Evolutionary conservation across 345 rosid genomes (phyloP), one percentile per base, ranked within the genome.

Genomic region (Litchi chinensis): DNA sequence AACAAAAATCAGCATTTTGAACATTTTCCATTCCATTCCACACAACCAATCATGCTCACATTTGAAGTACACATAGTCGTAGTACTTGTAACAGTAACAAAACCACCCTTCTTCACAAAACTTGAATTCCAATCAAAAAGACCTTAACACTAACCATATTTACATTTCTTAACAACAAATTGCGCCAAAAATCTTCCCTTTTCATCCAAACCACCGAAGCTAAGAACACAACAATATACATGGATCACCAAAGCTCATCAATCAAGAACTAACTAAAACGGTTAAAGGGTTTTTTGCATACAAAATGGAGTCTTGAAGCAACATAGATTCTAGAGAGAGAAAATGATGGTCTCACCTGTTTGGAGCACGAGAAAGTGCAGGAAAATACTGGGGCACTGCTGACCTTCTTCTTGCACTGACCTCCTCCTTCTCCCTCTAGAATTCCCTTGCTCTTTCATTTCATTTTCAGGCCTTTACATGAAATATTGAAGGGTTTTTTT

Each of bases 281-380:
- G 28, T 59, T 44, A 74, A 70, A 5, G 43, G 77, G 77, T 5
- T 64, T 64, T 75, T 69, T 63, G 21, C 44, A 56, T 32, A 32
- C 57, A 11, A 68, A 24, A 16, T 59, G 22, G 66, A 74, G 41
- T 57, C 60, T 75, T 66, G 71, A 73, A 10, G 50, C 52, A 77
- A 10, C 46, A 70, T 76, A 65, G 54, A 78, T 68, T 39, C 64
- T 78, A 63, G 80, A 78, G 76, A 79, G 76, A 65, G 50, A 66
- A 73, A 73, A 22, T 21, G 22, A 15, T 22, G 39, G 60, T 64
- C 86, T 82, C 65, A 85, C 88, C 88, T 78, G 85, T 72, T 80
- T 64, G 81, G 68, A 80, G 71, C 66, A 46, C 62, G 78, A 71
- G 74, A 79, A 75, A 68, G 32, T 52, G 62, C 41, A 81, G 37